Conservation (phyloP, 306 rosid genomes). For the Oxytropis ochrocephala region DNA sequence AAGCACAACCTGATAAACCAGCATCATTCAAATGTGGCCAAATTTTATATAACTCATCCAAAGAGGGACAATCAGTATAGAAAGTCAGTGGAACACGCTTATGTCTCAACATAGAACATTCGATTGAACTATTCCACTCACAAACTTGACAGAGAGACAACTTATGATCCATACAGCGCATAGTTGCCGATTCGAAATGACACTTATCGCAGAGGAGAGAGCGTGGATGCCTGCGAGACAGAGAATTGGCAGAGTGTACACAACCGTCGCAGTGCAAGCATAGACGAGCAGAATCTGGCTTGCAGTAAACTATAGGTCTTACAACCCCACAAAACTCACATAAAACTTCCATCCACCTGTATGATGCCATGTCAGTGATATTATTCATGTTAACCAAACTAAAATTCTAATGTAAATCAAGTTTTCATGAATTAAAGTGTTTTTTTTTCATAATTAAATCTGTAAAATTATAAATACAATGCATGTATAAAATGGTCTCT, state of each 20-base stretch:
- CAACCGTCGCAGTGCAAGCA: slow-evolving; percentile 57
- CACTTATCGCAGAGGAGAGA: slow-evolving; percentile 63
- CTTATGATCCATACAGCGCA: slow-evolving; percentile 49
- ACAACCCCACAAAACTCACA: slow-evolving; percentile 66
- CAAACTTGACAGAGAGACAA: slow-evolving; percentile 48
- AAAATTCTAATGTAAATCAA: slow-evolving; percentile 6
- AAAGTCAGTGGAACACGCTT: slow-evolving; percentile 18
- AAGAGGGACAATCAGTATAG: slow-evolving; percentile 54
- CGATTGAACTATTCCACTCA: slow-evolving; percentile 35
- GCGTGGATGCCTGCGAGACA: slow-evolving; percentile 56
- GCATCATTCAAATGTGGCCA: slow-evolving; percentile 42
- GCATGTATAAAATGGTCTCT: no score
- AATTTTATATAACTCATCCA: slow-evolving; percentile 34
- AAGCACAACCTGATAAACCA: slow-evolving; percentile 20
- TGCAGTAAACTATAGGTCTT: slow-evolving; percentile 67
- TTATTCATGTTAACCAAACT: slow-evolving; percentile 16
- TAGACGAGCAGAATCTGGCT: slow-evolving; percentile 59
- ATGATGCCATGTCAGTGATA: no score
- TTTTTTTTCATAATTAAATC: no score
- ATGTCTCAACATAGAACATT: slow-evolving; percentile 41
- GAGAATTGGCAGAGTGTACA: slow-evolving; percentile 64
- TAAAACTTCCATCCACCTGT: slow-evolving; percentile 44
- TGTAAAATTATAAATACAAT: no score
- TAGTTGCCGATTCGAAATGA: slow-evolving; percentile 43
- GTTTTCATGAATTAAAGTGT: no score